Evolutionary conservation across 768 basidiomycete species (phyloP), one percentile per base, ranked within the genome.

Genomic region (Serendipita indica): DNA sequence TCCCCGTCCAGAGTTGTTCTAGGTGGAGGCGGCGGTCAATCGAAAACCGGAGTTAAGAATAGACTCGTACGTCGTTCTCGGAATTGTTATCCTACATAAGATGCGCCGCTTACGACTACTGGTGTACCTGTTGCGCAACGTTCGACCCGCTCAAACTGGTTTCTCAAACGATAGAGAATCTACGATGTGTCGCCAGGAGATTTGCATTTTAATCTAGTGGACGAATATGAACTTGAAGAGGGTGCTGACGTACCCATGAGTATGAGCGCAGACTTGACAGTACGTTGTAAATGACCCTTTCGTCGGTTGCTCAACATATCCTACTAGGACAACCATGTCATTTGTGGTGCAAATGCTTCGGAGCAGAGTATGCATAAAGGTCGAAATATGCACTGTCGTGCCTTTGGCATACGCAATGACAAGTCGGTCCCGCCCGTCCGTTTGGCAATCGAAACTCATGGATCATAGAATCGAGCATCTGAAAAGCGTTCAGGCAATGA

Each of bases 231-330:
- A 65, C 76, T 99, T 12, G 83, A 79, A 58, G 77, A 69, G 30
- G 85, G 82, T 33, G 93, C 93, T 67, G 96, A 98, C 70, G 87
- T 86, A 3, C 93, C 96, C n/a, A 97, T 92, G 89, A 94, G 91
- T 68, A 83, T 97, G 76, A 83, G 84, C 16, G 77, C 80, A 12
- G 71, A 85, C 67, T 69, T 73, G 6, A 69, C 80, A 71, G 88
- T 86, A 69, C 61, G 71, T 62, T 52, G 13, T 45, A 5, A 30
- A 32, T 58, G 33, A 37, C 39, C 30, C 37, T 57, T 54, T 58
- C 22, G 34, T 27, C 3, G 6, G 13, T 10, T 2, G 39, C 32
- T 5, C 22, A n/a, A 39, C 57, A 34, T 39, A 79, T 77, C 72
- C 68, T 52, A 73, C 76, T 67, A 72, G 72, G 62, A 63, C 52